Evolutionary conservation across 2,329 filamentous ascomycete species (phyloP).

Genomic region (Hypoxylon sp.): DNA sequence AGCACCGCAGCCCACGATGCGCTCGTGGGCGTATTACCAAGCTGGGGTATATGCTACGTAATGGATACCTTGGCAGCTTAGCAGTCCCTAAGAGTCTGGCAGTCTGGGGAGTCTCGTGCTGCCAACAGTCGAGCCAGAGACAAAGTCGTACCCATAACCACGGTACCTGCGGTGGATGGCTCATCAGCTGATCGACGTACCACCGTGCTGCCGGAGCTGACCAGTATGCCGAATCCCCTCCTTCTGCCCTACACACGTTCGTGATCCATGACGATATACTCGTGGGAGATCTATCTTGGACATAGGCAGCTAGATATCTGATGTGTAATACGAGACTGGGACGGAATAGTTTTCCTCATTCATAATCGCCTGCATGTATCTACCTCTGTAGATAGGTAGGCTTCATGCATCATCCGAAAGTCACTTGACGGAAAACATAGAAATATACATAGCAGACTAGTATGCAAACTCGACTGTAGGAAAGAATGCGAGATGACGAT

Average conservation of each 20-base stretch:
- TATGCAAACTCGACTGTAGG: not conserved
- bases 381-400: no score
- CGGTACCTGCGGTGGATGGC: conserved; percentile 8
- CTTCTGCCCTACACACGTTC: conserved; percentile 1
- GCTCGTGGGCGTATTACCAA: not conserved
- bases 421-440: no score
- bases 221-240: conserved; percentile 13
- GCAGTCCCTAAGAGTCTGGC: conserved; percentile 7
- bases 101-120: conserved; percentile 20
- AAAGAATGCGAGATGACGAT: not conserved
- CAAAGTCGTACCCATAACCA: conserved; percentile 15
- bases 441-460: no score
- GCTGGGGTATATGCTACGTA: conserved; percentile 23
- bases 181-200: conserved; percentile 30
- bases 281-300: not conserved
- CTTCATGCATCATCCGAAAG: no score
- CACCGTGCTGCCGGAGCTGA: conserved; percentile 5
- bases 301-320: not conserved
- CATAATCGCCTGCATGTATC: not conserved
- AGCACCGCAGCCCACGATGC: no score
- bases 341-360: not conserved
- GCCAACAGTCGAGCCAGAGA: conserved; percentile 5
- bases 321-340: not conserved
- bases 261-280: conserved; percentile 17
- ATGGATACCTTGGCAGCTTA: conserved; percentile 7